Base-by-base conservation (phyloP, 371 early-diverging fungal species). In the Blakeslea trispora region DNA sequence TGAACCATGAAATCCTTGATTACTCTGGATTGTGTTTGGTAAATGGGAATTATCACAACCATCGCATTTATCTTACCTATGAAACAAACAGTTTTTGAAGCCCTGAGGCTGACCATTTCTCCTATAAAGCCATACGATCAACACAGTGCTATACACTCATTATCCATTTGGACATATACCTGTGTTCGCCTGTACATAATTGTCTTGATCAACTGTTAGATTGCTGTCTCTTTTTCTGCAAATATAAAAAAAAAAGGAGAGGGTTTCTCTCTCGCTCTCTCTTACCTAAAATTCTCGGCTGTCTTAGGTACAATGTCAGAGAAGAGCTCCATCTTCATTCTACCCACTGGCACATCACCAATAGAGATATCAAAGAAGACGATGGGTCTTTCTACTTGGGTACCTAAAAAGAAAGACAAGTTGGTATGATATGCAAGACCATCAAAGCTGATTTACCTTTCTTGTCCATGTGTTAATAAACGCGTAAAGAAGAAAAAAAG, bases 1-100 rank as follows among this genome's bases (percentile, higher is more conserved):
- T 99, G 99, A 5, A 98, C 86, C 97, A 99, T 99, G 75, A 99
- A 99, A 47, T 93, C 90, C 74, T 93, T 92, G 66, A 96, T 96
- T 24, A 95, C 90, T 70, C 86, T 85, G 72, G 47, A 40, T n/a
- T n/a, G n/a, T n/a, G n/a, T n/a, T n/a, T n/a, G n/a, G n/a, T n/a
- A 48, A 46, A 44, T 18, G 4, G 13, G 17, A 10, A 10, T 21
- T 11, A 1, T 23, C n/a, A 1, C 9, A 40, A 18, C 1, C 37
- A 5, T 22, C 23, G 32, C 14, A 32, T 11, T 17, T 44, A 11
- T 19, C 37, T 53, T 81, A 85, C 85, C 95, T 81, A 79, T 98
- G 99, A 78, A 99, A 98, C 32, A 81, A 71, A 61, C 90, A 86
- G 62, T 85, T 87, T 70, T 95, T 94, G 82, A 90, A 99, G 11